Percentiles rank a stretch among this genome's conserved stretches.
Conservation (phyloP, 108 stramenopile species). For the Stephanodiscus minutulus region DNA sequence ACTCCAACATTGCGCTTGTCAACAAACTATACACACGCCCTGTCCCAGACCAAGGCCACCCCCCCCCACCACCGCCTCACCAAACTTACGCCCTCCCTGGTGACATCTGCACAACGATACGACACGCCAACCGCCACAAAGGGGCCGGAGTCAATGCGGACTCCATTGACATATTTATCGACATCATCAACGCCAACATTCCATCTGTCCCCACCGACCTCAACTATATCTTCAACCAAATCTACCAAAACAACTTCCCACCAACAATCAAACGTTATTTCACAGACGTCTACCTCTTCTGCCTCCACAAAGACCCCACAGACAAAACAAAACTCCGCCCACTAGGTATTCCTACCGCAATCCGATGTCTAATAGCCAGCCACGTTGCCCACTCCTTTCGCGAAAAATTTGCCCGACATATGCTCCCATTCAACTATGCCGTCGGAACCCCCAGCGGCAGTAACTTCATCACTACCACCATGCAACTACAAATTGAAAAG, state of each 20-base stretch:
- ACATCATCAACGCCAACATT: conserved; percentile 5
- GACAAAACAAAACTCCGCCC: conserved; percentile 33
- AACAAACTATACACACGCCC: background rate
- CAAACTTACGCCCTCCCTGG: conserved; percentile 12
- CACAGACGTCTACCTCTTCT: conserved; percentile 32
- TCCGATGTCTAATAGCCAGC: conserved; percentile 22
- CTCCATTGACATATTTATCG: conserved; percentile 18
- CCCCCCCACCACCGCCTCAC: background rate
- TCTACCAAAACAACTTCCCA: conserved; percentile 7
- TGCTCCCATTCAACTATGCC: conserved; percentile 26
- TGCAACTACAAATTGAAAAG: conserved; percentile 8
- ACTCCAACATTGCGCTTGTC: conserved; percentile 1
- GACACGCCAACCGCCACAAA: background rate
- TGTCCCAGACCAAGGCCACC: background rate
- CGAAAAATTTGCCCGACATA: conserved; percentile 1
- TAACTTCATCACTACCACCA: conserved; percentile 23
- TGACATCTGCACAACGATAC: conserved; percentile 14
- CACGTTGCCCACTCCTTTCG: conserved; percentile 3
- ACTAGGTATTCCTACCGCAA: conserved; percentile 30
- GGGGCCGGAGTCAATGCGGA: conserved; percentile 10
- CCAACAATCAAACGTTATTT: background rate
- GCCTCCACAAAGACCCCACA: conserved; percentile 32
- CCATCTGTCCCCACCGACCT: background rate
- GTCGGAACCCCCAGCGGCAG: conserved; percentile 15
- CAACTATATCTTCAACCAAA: conserved; percentile 1